Percentiles rank a stretch among this genome's conserved stretches.
These are phyloP conservation scores for Karstenula rhodostoma DNA, from an alignment of 2,329 filamentous ascomycete species.

Conservation along the genomic window DNA sequence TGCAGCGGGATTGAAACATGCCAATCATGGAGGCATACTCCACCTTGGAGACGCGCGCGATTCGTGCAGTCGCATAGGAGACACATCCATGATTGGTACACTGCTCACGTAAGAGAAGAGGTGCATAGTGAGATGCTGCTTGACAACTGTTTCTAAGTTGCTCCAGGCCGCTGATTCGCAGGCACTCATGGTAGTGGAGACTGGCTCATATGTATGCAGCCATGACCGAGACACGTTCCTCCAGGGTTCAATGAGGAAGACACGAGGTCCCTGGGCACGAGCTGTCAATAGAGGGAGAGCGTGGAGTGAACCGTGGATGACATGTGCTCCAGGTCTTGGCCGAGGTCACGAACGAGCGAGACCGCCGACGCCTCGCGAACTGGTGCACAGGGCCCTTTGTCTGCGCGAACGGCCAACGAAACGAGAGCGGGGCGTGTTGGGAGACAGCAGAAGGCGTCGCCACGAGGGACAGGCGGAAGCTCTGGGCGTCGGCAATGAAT, in stretches of 20 bases:
- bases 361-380: not conserved
- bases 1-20: slow-evolving; percentile 12
- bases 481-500: slow-evolving; percentile 7
- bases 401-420: not conserved
- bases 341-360: not conserved
- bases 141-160: not conserved
- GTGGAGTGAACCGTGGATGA: not conserved
- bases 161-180: not conserved
- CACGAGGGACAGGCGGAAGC: slow-evolving; percentile 11
- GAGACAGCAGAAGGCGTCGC: slow-evolving; percentile 3
- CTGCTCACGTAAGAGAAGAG: not conserved
- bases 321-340: not conserved
- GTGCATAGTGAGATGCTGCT: not conserved
- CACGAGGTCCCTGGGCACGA: not conserved
- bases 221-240: not conserved
- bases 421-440: not conserved
- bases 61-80: not conserved
- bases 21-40: not conserved
- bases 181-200: not conserved
- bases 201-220: not conserved
- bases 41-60: not conserved
- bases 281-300: not conserved
- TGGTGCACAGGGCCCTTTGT: not conserved
- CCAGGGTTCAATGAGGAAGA: not conserved
- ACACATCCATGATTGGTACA: not conserved